A percentile compares a stretch with the other conserved stretches of the same genome.
phyloP scores from a whole-genome alignment of 2,329 filamentous ascomycete genomes.

The Leptodontidium sp. region DNA sequence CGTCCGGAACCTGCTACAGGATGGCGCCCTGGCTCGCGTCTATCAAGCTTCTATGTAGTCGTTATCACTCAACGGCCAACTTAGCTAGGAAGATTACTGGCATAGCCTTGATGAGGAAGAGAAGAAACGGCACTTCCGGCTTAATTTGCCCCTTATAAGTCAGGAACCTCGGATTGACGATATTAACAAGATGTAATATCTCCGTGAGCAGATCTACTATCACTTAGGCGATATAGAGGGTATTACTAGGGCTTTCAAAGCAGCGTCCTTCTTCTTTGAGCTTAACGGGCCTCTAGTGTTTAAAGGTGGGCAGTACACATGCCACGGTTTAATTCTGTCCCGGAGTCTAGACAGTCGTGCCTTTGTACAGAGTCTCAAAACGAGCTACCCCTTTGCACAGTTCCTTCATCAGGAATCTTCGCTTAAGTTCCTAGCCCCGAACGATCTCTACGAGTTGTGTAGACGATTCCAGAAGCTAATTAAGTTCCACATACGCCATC shows the following conservation, averaged over 20 bases:
- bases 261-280: conserved; percentile 41
- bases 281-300: conserved; percentile 28
- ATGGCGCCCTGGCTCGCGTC: conserved; percentile 31
- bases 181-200: conserved; percentile 32
- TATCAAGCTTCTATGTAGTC: conserved; percentile 40
- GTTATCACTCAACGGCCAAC: conserved; percentile 36
- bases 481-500: conserved; percentile 34
- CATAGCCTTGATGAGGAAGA: conserved; percentile 35
- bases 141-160: too few species aligned
- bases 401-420: conserved; percentile 29
- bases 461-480: conserved; percentile 35
- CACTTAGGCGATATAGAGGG: conserved; percentile 30
- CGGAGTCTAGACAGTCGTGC: conserved; percentile 32
- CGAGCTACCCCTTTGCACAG: conserved; percentile 26
- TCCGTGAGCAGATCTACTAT: conserved; percentile 31
- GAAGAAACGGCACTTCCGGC: conserved; percentile 36
- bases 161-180: conserved; percentile 36
- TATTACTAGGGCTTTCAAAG: conserved; percentile 31
- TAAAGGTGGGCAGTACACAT: conserved; percentile 32
- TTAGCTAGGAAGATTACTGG: conserved; percentile 37
- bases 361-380: conserved; percentile 30
- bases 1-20: conserved; percentile 34
- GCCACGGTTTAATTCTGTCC: conserved; percentile 35
- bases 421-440: conserved; percentile 28
- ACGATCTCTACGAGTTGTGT: conserved; percentile 35